Conservation (phyloP, 768 basidiomycete species). For the Boletus vinaceobasis region DNA sequence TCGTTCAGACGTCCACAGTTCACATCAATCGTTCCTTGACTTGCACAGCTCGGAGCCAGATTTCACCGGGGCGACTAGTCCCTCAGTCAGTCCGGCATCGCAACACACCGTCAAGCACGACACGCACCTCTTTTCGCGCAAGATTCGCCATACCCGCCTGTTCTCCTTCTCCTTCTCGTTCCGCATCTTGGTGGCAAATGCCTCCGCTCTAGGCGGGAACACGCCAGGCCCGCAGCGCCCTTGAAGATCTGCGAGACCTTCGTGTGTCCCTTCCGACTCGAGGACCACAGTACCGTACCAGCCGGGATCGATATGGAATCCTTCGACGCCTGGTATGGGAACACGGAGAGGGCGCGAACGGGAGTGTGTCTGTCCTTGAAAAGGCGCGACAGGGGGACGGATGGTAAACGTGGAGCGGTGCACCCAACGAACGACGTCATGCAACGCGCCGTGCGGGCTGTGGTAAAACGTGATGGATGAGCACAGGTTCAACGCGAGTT, state of each 20-base stretch:
- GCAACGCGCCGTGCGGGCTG: slow-evolving; percentile 75
- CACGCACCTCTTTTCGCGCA: slow-evolving; percentile 74
- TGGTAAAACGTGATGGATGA: slow-evolving; percentile 5
- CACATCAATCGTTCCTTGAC: slow-evolving; percentile 59
- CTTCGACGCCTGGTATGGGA: slow-evolving; percentile 53
- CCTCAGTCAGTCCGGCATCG: not conserved
- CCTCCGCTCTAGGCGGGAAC: slow-evolving; percentile 58
- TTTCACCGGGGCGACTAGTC: slow-evolving; percentile 23
- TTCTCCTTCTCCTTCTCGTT: slow-evolving; percentile 41
- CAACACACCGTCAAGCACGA: not conserved
- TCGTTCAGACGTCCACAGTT: slow-evolving; percentile 4
- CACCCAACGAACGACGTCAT: slow-evolving; percentile 84
- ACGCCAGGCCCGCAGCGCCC: slow-evolving; percentile 64
- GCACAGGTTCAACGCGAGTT: not conserved
- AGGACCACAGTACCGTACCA: slow-evolving; percentile 85
- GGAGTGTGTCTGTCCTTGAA: slow-evolving; percentile 24
- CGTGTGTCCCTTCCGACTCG: slow-evolving; percentile 86
- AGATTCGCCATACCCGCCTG: slow-evolving; percentile 63
- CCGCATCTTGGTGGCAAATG: slow-evolving; percentile 31
- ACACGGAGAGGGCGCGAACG: slow-evolving; percentile 31
- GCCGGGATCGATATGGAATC: slow-evolving; percentile 64
- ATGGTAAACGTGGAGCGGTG: slow-evolving; percentile 76
- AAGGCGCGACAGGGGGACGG: slow-evolving; percentile 43
- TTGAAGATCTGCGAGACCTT: slow-evolving; percentile 75
- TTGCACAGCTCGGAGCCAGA: slow-evolving; percentile 49